Evolutionary conservation across 2,329 filamentous ascomycete genomes (phyloP).

Genomic region (Diplodia scrobiculata): DNA sequence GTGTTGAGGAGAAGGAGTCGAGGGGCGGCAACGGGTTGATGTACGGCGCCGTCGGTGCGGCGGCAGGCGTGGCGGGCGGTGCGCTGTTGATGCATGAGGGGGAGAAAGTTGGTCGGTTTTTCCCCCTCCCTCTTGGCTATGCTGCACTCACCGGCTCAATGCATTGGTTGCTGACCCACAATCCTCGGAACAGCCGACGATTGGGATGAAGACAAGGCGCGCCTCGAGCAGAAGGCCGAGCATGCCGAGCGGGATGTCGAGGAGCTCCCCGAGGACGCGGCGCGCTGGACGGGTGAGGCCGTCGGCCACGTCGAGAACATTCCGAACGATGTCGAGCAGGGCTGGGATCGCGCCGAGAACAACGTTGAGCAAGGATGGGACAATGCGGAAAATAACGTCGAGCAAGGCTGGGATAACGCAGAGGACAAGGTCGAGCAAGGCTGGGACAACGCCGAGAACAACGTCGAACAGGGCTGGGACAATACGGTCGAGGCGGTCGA

Average conservation of each 20-base stretch:
- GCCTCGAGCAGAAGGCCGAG: constrained; percentile 35
- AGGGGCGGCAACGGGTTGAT: constrained; percentile 35
- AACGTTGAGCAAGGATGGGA: constrained; percentile 36
- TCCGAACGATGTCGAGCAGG: constrained; percentile 37
- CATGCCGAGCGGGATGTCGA: constrained; percentile 36
- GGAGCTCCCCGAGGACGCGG: constrained; percentile 39
- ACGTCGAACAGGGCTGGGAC: constrained; percentile 38
- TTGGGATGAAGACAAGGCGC: constrained; percentile 42
- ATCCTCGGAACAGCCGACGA: constrained; percentile 37
- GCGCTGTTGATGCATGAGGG: constrained; percentile 52
- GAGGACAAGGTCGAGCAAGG: constrained; percentile 37
- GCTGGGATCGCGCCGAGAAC: constrained; percentile 41
- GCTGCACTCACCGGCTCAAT: not conserved
- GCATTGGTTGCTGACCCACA: not conserved
- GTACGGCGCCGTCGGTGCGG: constrained; percentile 47
- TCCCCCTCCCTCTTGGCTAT: not conserved
- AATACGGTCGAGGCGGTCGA: constrained; percentile 41
- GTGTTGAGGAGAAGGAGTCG: constrained; percentile 36
- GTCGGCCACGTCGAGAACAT: constrained; percentile 43
- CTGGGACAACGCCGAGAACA: constrained; percentile 40
- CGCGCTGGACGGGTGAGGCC: constrained; percentile 30
- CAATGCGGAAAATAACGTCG: constrained; percentile 38
- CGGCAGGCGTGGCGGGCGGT: constrained; percentile 48
- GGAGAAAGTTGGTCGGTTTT: constrained; percentile 43
- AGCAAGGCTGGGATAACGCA: constrained; percentile 38